These are phyloP conservation scores for Elongisporangium undulatum DNA, from an alignment of 352 stramenopile genomes.

Conservation along the genomic window DNA sequence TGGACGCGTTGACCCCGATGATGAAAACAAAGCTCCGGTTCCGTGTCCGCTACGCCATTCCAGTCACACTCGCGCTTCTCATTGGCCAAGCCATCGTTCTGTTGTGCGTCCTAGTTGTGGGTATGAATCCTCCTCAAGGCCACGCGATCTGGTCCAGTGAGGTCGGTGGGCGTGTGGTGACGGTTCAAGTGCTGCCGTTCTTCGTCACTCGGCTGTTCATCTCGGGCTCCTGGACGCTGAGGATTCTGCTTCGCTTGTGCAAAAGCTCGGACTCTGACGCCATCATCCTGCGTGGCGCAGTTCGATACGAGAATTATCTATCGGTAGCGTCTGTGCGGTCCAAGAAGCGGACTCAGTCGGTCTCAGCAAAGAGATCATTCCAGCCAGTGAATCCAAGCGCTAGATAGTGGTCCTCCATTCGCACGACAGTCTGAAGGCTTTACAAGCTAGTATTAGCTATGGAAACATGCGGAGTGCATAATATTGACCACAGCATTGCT, in stretches of 20 bases:
- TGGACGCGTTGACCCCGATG: constrained; percentile 8
- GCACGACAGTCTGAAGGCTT: too few species aligned
- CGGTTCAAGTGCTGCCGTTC: too few species aligned
- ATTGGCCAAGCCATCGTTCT: background rate
- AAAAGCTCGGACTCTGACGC: background rate
- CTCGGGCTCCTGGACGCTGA: too few species aligned
- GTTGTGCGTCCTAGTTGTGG: background rate
- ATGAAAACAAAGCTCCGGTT: constrained; percentile 8
- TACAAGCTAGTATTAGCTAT: too few species aligned
- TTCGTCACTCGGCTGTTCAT: background rate
- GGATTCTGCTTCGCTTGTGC: too few species aligned
- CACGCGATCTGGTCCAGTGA: too few species aligned
- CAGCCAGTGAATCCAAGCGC: background rate
- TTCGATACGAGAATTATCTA: background rate
- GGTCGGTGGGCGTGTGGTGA: background rate
- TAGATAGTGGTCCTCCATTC: too few species aligned
- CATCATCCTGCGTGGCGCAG: background rate
- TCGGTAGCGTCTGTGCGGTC: background rate
- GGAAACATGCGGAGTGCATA: too few species aligned
- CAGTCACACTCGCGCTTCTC: background rate
- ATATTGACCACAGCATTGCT: too few species aligned
- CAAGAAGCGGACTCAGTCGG: background rate
- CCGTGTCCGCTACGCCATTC: background rate
- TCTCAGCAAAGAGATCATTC: background rate
- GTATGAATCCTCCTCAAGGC: background rate